Conservation (phyloP, 2,329 filamentous ascomycete species). For the Pseudopithomyces maydicus region DNA sequence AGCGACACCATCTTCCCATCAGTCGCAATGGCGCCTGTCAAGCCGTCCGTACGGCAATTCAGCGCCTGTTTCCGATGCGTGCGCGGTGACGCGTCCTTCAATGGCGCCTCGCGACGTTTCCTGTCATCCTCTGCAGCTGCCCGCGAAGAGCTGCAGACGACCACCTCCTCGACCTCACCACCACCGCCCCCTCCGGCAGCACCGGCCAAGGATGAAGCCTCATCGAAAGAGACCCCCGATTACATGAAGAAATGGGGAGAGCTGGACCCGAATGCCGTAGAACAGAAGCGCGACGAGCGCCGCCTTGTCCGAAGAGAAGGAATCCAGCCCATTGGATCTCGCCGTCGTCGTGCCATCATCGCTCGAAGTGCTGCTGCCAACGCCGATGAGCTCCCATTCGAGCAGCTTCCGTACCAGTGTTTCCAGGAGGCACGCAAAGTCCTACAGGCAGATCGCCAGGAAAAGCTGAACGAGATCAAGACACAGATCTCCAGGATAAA, state of each 20-base stretch:
- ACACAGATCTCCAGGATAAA: slow-evolving; percentile 71
- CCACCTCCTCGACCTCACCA: slow-evolving; percentile 24
- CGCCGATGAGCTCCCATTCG: slow-evolving; percentile 76
- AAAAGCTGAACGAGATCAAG: slow-evolving; percentile 78
- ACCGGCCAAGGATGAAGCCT: slow-evolving; percentile 14
- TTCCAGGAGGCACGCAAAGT: slow-evolving; percentile 95
- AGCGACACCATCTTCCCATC: slow-evolving; percentile 13
- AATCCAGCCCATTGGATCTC: slow-evolving; percentile 77
- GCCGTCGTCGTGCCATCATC: slow-evolving; percentile 70
- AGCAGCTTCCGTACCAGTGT: slow-evolving; percentile 94
- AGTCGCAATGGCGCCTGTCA: slow-evolving; percentile 39
- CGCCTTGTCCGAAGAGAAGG: slow-evolving; percentile 69
- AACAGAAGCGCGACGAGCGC: slow-evolving; percentile 61
- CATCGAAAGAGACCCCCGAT: slow-evolving; percentile 25
- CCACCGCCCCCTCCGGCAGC: slow-evolving; percentile 23
- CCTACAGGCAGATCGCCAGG: slow-evolving; percentile 75
- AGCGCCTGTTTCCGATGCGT: slow-evolving; percentile 42
- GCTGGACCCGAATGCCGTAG: slow-evolving; percentile 39
- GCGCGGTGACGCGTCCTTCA: slow-evolving; percentile 34
- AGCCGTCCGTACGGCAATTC: slow-evolving; percentile 40
- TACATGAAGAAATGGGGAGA: slow-evolving; percentile 43
- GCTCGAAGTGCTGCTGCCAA: slow-evolving; percentile 51
- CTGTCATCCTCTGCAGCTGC: slow-evolving; percentile 54
- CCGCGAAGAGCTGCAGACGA: slow-evolving; percentile 51
- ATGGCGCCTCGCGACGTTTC: slow-evolving; percentile 43